Conservation (phyloP, 116 monocot species). For the Thalassia testudinum region DNA sequence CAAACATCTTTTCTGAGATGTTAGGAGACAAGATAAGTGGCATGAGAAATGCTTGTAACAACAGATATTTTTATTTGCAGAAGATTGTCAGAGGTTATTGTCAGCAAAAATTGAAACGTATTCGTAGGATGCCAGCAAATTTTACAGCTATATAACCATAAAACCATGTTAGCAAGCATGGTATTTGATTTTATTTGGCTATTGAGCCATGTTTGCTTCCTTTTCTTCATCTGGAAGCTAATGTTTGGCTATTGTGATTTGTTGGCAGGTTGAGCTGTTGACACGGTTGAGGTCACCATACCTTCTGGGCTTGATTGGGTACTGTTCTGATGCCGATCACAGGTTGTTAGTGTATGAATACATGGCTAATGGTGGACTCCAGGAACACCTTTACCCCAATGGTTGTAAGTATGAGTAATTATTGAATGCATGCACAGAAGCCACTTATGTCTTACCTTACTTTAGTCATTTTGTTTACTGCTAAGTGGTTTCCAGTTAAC, state of each 20-base stretch:
- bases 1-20: too few species aligned
- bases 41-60: too few species aligned
- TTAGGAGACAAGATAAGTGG: too few species aligned
- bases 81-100: too few species aligned
- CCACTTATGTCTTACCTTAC: not conserved
- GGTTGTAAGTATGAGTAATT: conserved; percentile 49
- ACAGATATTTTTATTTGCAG: too few species aligned
- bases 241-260: not conserved
- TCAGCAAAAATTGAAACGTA: too few species aligned
- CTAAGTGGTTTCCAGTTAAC: too few species aligned
- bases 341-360: conserved; percentile 85
- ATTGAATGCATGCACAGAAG: not conserved
- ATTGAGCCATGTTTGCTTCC: not conserved
- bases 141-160: too few species aligned
- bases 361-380: conserved; percentile 97
- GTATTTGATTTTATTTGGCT: not conserved
- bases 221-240: not conserved
- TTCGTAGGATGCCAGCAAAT: too few species aligned
- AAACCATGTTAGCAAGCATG: too few species aligned
- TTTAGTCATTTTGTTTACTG: too few species aligned
- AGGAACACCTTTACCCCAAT: conserved; percentile 84
- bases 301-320: conserved; percentile 63
- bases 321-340: conserved; percentile 71
- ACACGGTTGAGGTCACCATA: conserved; percentile 67
- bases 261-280: conserved; percentile 69